Conservation (phyloP, 2,329 filamentous ascomycete species). For the Monosporascus ibericus region DNA sequence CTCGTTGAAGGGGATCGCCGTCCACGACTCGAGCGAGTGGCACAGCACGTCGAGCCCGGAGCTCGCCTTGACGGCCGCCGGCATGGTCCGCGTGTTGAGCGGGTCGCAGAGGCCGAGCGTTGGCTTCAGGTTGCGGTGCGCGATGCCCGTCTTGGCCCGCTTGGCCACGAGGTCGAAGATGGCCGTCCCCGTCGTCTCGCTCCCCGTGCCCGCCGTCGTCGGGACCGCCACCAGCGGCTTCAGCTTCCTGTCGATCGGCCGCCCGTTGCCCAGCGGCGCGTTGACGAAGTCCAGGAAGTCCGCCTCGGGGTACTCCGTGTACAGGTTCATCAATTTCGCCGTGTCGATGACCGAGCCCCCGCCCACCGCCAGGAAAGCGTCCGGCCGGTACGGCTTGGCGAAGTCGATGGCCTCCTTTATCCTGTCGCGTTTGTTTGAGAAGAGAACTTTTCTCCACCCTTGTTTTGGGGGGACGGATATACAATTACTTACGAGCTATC, state of each 20-base stretch:
- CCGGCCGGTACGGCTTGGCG: constrained; percentile 71
- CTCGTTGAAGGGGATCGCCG: constrained; percentile 89
- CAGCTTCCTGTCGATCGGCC: constrained; percentile 64
- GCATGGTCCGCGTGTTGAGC: constrained; percentile 94
- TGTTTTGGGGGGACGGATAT: neutral
- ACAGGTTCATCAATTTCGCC: constrained; percentile 97
- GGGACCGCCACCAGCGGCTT: constrained; percentile 76
- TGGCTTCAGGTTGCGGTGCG: constrained; percentile 91
- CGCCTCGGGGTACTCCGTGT: constrained; percentile 82
- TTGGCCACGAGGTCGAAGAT: constrained; percentile 93
- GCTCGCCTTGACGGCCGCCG: constrained; percentile 82
- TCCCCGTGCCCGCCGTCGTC: constrained; percentile 81
- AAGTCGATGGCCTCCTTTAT: constrained; percentile 87
- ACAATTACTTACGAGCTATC: constrained; percentile 66
- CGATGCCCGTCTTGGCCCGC: constrained; percentile 90
- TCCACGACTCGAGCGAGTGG: constrained; percentile 94
- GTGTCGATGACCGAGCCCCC: constrained; percentile 96
- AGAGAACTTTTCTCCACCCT: neutral
- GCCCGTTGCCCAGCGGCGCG: constrained; percentile 80
- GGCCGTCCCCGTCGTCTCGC: constrained; percentile 93
- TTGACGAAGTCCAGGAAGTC: constrained; percentile 98
- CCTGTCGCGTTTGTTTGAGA: constrained; percentile 34
- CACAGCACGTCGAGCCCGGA: constrained; percentile 94
- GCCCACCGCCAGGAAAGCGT: constrained; percentile 89
- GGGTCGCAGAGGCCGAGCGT: constrained; percentile 82